These are phyloP conservation scores for Solanum bulbocastanum DNA, from an alignment of 257 asterid species.

Conservation along the genomic window DNA sequence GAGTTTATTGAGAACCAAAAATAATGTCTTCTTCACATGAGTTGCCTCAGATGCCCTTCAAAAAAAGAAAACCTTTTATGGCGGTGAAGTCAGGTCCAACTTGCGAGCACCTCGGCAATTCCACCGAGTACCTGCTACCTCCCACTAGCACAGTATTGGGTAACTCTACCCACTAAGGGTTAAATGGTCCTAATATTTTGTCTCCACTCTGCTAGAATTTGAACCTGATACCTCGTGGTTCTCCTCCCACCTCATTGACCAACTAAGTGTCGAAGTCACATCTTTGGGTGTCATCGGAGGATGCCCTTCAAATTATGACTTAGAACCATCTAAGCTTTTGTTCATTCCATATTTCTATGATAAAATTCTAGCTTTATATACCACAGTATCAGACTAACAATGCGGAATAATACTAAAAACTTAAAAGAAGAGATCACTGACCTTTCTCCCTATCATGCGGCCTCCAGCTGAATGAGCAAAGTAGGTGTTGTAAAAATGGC, in stretches of 20 bases:
- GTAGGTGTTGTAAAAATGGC: conserved; percentile 91
- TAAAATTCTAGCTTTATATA: neutral
- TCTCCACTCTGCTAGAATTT: neutral
- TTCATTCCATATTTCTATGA: neutral
- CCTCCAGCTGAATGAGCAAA: conserved; percentile 99
- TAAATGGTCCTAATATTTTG: neutral
- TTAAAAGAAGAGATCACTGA: neutral
- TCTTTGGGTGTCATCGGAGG: neutral
- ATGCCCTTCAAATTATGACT: neutral
- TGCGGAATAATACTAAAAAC: neutral
- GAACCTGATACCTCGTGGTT: neutral
- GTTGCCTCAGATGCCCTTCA: neutral
- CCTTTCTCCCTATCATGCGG: conserved; percentile 96
- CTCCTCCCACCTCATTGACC: neutral
- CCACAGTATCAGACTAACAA: neutral
- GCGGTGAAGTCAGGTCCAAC: neutral
- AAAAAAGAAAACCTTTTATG: neutral
- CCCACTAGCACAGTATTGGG: neutral
- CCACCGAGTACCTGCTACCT: neutral
- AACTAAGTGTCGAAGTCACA: neutral
- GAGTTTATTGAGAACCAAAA: neutral
- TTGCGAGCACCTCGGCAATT: neutral
- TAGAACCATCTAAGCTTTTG: neutral
- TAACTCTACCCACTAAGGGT: neutral
- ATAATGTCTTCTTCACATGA: neutral